Base-by-base conservation (phyloP, 331 rosid species). In the Rosa hybrid region DNA sequence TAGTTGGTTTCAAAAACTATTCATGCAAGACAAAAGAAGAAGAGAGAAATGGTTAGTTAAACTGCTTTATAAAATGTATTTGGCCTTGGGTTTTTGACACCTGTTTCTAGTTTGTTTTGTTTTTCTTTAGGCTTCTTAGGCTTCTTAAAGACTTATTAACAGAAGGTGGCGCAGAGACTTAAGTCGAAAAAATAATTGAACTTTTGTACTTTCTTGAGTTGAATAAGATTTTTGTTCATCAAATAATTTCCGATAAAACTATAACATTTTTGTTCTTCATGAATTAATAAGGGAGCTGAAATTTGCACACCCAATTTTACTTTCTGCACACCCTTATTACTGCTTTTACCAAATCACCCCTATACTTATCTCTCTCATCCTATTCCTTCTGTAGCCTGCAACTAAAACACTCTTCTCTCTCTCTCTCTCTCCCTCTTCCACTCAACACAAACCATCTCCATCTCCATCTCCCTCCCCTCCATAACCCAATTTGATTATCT, bases 21-120 rank as follows among this genome's bases (percentile, higher is more conserved):
- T 42, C 39, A 57, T 56, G 54, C 46, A 44, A 44, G 46, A 44
- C 46, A 44, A 44, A 44, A 44, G 39, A 38, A 81, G 76, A 49
- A 71, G 57, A 76, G 50, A 67, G 64, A 70, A 72, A 81, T 76
- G 80, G 92, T 78, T 78, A 4, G 83, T 78, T 83, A 34, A 83
- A 73, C 83, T 78, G 86, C 83, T 78, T 78, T 78, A 14, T 34
- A 48, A 45, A 65, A 74, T 73, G 80, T 53, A 72, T 82, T 82
- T 39, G 82, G 74, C 49, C 18, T 12, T 41, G 56, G 68, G 2
- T 12, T 49, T 59, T 21, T 46, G 76, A 68, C 72, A 74, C 50
- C 67, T 9, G 18, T 60, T 51, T 23, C 30, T 6, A 70, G n/a
- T 46, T 20, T 6, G 13, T 3, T 8, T 39, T 54, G n/a, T 74